Percentiles rank a stretch among this genome's conserved stretches.
Evolutionary conservation across 768 basidiomycete genomes (phyloP).

Genomic region (Boletus tylopilopsis): DNA sequence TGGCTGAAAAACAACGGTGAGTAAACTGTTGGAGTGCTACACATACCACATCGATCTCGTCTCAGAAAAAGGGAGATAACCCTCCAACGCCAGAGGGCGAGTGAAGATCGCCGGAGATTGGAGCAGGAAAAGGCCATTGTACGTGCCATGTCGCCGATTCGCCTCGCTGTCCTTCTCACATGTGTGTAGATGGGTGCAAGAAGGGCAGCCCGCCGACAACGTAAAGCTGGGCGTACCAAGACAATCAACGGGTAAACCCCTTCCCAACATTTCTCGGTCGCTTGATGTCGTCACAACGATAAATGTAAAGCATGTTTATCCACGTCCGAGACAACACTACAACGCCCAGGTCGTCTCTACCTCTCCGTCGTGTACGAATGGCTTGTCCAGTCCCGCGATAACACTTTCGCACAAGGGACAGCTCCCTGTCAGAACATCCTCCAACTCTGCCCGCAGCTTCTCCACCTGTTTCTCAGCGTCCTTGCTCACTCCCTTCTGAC

Average conservation of each 20-base stretch:
- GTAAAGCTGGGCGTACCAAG: conserved; percentile 72
- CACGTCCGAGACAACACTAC: conserved; percentile 28
- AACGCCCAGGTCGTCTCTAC: conserved; percentile 74
- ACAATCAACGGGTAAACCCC: conserved; percentile 58
- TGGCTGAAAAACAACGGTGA: conserved; percentile 60
- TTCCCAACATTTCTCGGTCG: too few relatives aligned
- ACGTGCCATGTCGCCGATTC: not conserved
- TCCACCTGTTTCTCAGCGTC: conserved; percentile 63
- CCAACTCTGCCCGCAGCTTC: conserved; percentile 77
- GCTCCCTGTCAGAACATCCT: conserved; percentile 81
- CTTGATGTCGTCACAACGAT: not conserved
- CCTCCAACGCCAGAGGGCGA: conserved; percentile 63
- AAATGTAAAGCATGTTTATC: conserved; percentile 8
- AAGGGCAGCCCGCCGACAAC: conserved; percentile 68
- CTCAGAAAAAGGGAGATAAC: conserved; percentile 64
- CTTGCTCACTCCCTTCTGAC: conserved; percentile 40
- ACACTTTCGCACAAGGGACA: conserved; percentile 95
- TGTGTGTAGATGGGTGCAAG: conserved; percentile 68
- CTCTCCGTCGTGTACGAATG: conserved; percentile 80
- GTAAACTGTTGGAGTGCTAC: conserved; percentile 5
- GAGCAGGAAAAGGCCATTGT: conserved; percentile 36
- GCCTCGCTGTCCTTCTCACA: not conserved
- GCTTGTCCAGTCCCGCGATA: conserved; percentile 78
- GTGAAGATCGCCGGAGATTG: conserved; percentile 65
- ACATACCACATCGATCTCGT: not conserved